These are phyloP conservation scores for Tuber microsphaerosporum DNA, from an alignment of 495 filamentous ascomycete species.

Conservation along the genomic window DNA sequence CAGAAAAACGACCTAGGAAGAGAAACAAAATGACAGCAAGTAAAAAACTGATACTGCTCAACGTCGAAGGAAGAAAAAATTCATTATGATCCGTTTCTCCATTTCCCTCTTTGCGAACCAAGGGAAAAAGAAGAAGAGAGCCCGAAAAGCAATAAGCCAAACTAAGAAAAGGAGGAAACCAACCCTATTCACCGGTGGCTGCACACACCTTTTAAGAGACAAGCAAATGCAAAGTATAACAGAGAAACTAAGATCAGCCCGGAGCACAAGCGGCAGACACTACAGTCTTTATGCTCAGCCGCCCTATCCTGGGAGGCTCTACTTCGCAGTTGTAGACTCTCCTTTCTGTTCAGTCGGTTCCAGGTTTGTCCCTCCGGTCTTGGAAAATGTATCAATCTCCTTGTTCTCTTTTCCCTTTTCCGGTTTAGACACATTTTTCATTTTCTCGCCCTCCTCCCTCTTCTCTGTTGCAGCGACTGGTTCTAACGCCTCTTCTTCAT, in stretches of 20 bases:
- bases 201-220: not conserved
- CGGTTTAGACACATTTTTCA: constrained; percentile 27
- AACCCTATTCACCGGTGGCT: no score
- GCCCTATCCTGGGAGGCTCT: not conserved
- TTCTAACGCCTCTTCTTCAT: constrained; percentile 30
- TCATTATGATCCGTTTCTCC: not conserved
- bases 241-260: not conserved
- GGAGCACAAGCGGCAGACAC: not conserved
- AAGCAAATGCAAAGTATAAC: not conserved
- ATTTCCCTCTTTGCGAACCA: constrained; percentile 3
- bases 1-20: no score
- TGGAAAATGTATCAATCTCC: constrained; percentile 25
- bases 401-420: constrained; percentile 36
- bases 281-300: not conserved
- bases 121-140: not conserved
- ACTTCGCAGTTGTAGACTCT: constrained; percentile 2
- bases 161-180: not conserved
- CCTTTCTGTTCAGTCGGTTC: constrained; percentile 11
- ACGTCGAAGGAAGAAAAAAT: constrained; percentile 9
- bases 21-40: constrained; percentile 7
- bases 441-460: constrained; percentile 16
- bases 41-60: constrained; percentile 11
- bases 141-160: not conserved
- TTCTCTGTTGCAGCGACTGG: constrained; percentile 17
- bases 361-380: constrained; percentile 15